Percentiles rank a stretch among this genome's conserved stretches.
These are phyloP conservation scores for Rubroshorea leprosula DNA, from an alignment of 345 rosid species.

Conservation along the genomic window DNA sequence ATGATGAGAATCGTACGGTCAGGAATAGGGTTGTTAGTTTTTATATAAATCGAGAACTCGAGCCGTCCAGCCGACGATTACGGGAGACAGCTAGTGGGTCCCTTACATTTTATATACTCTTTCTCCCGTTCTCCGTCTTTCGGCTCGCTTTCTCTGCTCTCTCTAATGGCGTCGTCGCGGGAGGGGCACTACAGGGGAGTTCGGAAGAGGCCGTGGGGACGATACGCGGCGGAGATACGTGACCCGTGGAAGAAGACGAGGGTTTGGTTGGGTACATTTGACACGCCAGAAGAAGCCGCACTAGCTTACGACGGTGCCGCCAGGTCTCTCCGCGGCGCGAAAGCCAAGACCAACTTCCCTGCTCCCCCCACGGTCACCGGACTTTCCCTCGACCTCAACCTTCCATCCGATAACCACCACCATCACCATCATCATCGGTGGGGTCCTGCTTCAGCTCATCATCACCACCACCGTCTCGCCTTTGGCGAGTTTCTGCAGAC, in stretches of 20 bases:
- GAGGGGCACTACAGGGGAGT: constrained; percentile 92
- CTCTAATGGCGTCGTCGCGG: constrained; percentile 53
- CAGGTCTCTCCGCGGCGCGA: constrained; percentile 79
- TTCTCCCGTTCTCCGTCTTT: background rate
- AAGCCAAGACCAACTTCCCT: constrained; percentile 93
- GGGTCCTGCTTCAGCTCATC: constrained; percentile 15
- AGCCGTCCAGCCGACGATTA: constrained; percentile 59
- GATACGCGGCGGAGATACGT: constrained; percentile 94
- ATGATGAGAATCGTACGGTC: background rate
- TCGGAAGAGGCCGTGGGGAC: constrained; percentile 95
- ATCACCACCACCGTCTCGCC: constrained; percentile 27
- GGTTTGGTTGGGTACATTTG: constrained; percentile 95
- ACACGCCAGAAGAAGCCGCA: constrained; percentile 96
- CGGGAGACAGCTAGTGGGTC: constrained; percentile 54
- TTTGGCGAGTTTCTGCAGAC: constrained; percentile 56
- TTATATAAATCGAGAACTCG: constrained; percentile 8
- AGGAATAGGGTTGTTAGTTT: background rate
- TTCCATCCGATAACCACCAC: constrained; percentile 26
- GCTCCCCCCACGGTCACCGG: constrained; percentile 28
- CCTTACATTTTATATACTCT: constrained; percentile 6
- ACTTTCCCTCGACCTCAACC: constrained; percentile 62
- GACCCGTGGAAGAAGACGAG: constrained; percentile 97
- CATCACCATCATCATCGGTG: constrained; percentile 27
- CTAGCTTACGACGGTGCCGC: constrained; percentile 95
- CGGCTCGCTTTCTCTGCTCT: background rate